These are phyloP conservation scores for Kluyveromyces siamensis DNA, from an alignment of 805 yeast genomes.

Conservation along the genomic window DNA sequence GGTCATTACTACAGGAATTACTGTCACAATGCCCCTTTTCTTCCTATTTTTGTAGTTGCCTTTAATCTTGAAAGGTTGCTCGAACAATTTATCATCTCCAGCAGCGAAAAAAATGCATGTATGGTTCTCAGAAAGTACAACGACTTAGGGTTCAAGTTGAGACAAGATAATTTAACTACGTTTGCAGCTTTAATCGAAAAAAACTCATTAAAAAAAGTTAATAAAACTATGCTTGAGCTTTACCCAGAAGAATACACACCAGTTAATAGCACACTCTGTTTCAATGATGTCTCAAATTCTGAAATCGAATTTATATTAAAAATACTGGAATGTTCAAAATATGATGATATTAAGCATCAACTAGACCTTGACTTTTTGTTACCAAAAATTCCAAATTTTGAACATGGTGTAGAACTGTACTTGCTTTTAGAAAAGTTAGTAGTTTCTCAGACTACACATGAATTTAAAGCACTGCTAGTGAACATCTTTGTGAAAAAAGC, in stretches of 20 bases:
- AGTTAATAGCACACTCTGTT: not conserved
- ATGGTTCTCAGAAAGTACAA: not conserved
- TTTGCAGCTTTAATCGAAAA: constrained; percentile 5
- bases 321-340: not conserved
- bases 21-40: not conserved
- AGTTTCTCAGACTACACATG: not conserved
- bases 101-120: not conserved
- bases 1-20: constrained; percentile 5
- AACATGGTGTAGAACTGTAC: not conserved
- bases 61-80: not conserved
- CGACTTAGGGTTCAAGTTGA: not conserved
- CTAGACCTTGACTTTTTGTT: constrained; percentile 2
- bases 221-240: not conserved
- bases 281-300: constrained; percentile 1
- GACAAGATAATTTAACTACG: not conserved
- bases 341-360: not conserved
- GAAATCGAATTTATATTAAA: not conserved
- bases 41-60: not conserved
- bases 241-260: not conserved
- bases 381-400: not conserved
- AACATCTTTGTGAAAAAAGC: not conserved
- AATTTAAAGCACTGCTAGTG: not conserved
- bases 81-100: not conserved
- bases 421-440: not conserved
- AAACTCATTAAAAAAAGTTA: not conserved